These are phyloP conservation scores for Saccharomycopsis sp. DNA, from an alignment of 805 yeast genomes.

Conservation along the genomic window DNA sequence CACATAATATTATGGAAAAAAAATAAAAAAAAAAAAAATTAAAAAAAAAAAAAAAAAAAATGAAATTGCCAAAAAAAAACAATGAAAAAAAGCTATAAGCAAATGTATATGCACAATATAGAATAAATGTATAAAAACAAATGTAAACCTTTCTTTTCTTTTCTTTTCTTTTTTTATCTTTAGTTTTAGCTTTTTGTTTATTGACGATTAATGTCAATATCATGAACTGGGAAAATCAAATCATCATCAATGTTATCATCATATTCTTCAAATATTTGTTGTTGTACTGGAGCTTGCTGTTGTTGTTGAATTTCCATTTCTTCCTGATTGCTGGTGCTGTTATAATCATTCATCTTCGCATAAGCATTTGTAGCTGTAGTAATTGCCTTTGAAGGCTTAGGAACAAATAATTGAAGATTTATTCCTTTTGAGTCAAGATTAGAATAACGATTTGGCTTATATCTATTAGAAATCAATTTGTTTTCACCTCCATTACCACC, in stretches of 20 bases:
- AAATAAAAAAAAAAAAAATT: no score
- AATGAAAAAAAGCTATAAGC: no score
- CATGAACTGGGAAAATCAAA: slow-evolving; percentile 4
- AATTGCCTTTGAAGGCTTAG: slow-evolving; percentile 29
- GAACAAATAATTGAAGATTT: slow-evolving; percentile 13
- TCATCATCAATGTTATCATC: slow-evolving; percentile 1
- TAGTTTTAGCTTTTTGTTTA: no score
- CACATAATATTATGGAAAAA: no score
- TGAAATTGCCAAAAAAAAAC: no score
- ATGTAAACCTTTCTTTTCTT: no score
- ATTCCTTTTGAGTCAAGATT: slow-evolving; percentile 5
- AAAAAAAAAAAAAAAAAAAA: no score
- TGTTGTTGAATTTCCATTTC: background rate
- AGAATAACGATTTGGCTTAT: slow-evolving; percentile 2
- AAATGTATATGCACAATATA: no score
- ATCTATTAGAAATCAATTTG: slow-evolving; percentile 7
- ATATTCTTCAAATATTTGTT: background rate
- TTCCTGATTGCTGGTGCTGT: background rate
- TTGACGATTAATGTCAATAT: slow-evolving; percentile 1
- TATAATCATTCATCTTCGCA: slow-evolving; percentile 24
- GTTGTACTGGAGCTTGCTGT: background rate
- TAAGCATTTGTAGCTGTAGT: slow-evolving; percentile 28
- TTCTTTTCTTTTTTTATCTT: no score
- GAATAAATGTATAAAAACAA: no score
- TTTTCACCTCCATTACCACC: background rate